Percentiles rank a stretch among this genome's conserved stretches.
These are phyloP conservation scores for Senna siamea DNA, from an alignment of 306 rosid genomes.

Conservation along the genomic window DNA sequence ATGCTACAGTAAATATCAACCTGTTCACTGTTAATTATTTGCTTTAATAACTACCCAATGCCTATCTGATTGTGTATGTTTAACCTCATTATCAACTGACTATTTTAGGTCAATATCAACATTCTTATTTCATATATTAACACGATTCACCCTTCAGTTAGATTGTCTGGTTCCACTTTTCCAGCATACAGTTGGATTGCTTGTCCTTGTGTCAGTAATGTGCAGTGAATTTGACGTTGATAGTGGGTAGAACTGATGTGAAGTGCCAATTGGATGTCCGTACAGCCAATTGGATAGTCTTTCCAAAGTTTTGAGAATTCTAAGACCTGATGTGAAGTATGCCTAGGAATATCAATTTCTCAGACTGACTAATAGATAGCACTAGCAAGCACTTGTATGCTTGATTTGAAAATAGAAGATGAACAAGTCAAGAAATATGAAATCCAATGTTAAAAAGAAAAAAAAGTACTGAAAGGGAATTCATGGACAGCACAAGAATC, in stretches of 20 bases:
- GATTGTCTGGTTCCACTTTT: constrained; percentile 3
- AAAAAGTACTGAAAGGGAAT: not conserved
- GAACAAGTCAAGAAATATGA: not conserved
- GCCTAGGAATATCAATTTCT: constrained; percentile 7
- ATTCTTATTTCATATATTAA: constrained; percentile 9
- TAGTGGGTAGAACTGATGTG: not conserved
- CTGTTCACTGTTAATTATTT: constrained; percentile 1
- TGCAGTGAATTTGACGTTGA: constrained; percentile 29
- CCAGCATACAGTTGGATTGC: constrained; percentile 16
- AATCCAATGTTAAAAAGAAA: not conserved
- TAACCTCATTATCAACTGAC: constrained; percentile 4
- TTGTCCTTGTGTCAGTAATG: constrained; percentile 4
- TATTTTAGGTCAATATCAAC: not conserved
- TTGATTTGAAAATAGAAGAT: not conserved
- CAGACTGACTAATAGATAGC: not conserved
- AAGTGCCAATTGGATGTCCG: not conserved
- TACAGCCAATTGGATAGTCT: not conserved
- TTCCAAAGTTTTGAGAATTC: not conserved
- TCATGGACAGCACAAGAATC: not conserved
- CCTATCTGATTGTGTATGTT: constrained; percentile 25
- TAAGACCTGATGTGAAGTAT: not conserved
- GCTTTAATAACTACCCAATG: constrained; percentile 29
- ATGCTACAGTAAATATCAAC: constrained; percentile 21
- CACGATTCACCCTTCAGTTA: constrained; percentile 6
- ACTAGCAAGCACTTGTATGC: not conserved